phyloP scores from a whole-genome alignment of 768 basidiomycete genomes.

The Russula compacta region DNA sequence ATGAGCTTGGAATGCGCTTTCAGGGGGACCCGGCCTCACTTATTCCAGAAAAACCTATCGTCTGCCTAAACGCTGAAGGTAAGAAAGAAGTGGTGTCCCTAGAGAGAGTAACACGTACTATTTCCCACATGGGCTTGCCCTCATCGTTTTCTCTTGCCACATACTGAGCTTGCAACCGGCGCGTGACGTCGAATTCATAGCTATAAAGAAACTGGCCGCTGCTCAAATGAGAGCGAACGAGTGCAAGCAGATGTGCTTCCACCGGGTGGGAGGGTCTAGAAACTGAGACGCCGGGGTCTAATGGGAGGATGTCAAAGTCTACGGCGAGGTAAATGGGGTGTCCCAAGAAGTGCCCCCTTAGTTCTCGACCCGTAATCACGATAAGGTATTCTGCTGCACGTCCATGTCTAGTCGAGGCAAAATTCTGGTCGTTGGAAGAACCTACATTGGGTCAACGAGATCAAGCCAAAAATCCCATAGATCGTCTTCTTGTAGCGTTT shows the following conservation, averaged over 20 bases:
- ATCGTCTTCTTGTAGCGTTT: slow-evolving; percentile 55
- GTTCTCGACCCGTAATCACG: slow-evolving; percentile 74
- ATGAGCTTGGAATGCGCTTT: slow-evolving; percentile 5
- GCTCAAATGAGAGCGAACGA: slow-evolving; percentile 77
- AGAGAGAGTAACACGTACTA: slow-evolving; percentile 38
- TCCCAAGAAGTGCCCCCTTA: slow-evolving; percentile 68
- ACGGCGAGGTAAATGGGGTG: slow-evolving; percentile 85
- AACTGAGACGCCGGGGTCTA: slow-evolving; percentile 61
- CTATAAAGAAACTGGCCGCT: slow-evolving; percentile 82
- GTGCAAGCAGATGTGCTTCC: slow-evolving; percentile 78
- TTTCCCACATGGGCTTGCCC: slow-evolving; percentile 63
- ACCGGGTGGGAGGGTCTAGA: slow-evolving; percentile 70
- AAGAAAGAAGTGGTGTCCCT: not conserved
- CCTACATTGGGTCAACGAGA: slow-evolving; percentile 69
- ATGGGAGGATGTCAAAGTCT: slow-evolving; percentile 85
- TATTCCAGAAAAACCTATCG: slow-evolving; percentile 99
- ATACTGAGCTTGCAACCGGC: slow-evolving; percentile 78
- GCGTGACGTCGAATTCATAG: slow-evolving; percentile 85
- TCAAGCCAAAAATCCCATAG: slow-evolving; percentile 69
- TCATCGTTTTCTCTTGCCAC: slow-evolving; percentile 41
- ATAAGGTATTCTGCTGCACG: slow-evolving; percentile 84
- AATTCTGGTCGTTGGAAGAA: not conserved
- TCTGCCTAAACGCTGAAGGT: slow-evolving; percentile 49
- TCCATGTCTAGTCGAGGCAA: not conserved
- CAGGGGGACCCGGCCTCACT: slow-evolving; percentile 31